Base-by-base conservation (phyloP, 495 filamentous ascomycete species). In the Physcia stellaris region DNA sequence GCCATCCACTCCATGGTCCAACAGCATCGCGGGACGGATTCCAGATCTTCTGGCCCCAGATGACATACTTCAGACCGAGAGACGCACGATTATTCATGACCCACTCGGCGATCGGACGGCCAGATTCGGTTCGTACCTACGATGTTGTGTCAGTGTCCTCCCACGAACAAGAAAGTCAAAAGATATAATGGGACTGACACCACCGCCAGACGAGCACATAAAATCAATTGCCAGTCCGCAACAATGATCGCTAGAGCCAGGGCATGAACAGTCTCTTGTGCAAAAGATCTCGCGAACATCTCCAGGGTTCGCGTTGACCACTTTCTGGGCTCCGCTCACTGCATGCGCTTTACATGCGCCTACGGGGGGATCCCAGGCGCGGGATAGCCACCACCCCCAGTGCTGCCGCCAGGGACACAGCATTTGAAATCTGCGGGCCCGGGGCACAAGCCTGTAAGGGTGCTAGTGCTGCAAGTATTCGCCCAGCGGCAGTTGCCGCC, bases 11-110 rank as follows among this genome's bases (percentile, higher is more conserved):
- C 64, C 62, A 67, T 9, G 54, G 23, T 35, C 42, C 50, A 10
- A 54, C 56, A 0, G 24, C 31, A 39, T 66, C 63, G 19, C 41
- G 21, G 5, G 40, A 31, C 2, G 55, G 48, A 28, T 55, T 56
- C 63, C 62, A 67, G 42, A 67, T 67, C 18, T 42, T 41, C 51
- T 67, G 63, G 15, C 63, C 63, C 63, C 63, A 67, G 37, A 67
- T 67, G 11, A 64, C 53, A 35, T 67, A 67, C 45, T 64, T 67
- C 32, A 65, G 43, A 32, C 55, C 55, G 24, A 67, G 48, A 2
- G 43, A 30, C 4, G 35, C 39, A 24, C 53, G 49, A 41, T 65
- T 57, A 21, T 62, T 55, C 64, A 65, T 67, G 6, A 56, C 48
- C 63, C 63, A 67, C 40, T 67, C 60, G 9, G 63, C 63, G 19